A percentile compares a stretch with the other conserved stretches of the same genome.
Conservation (phyloP, 129 eudicot species). For the Scalesia atractyloides region DNA sequence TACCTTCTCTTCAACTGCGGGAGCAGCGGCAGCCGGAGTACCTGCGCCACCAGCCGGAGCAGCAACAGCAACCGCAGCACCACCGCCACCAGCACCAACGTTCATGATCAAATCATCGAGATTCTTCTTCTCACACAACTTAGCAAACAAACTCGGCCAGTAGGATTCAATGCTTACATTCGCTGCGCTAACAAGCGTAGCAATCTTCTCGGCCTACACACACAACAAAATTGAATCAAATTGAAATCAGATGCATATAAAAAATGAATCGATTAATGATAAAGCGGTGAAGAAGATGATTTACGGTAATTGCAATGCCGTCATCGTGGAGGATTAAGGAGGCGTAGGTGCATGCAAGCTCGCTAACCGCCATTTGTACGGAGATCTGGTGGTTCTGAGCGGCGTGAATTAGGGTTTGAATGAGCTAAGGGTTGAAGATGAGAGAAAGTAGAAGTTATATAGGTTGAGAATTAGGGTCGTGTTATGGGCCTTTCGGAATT, state of each 20-base stretch:
- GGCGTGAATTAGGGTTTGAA: conserved; percentile 24
- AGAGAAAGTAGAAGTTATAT: background rate
- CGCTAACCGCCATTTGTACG: conserved; percentile 59
- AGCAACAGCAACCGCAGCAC: conserved; percentile 44
- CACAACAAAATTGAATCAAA: background rate
- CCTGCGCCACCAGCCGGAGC: conserved; percentile 58
- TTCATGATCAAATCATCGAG: conserved; percentile 59
- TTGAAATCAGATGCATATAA: background rate
- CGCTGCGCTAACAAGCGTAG: conserved; percentile 60
- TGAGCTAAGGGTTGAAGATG: conserved; percentile 9
- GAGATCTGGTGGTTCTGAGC: background rate
- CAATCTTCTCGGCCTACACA: conserved; percentile 65
- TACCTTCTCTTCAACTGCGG: conserved; percentile 70
- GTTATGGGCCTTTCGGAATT: background rate
- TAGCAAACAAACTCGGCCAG: conserved; percentile 81
- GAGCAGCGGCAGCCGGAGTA: conserved; percentile 45
- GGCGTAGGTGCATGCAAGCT: conserved; percentile 73
- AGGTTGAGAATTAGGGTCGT: conserved; percentile 35
- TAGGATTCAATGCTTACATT: conserved; percentile 63
- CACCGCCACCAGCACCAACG: conserved; percentile 64
- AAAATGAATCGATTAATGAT: background rate
- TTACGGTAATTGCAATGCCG: conserved; percentile 70
- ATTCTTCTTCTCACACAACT: conserved; percentile 64
- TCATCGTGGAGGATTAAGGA: conserved; percentile 72
- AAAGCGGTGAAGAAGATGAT: background rate